Conservation (phyloP, 139 green algal genomes). For the Chlorella sp. region DNA sequence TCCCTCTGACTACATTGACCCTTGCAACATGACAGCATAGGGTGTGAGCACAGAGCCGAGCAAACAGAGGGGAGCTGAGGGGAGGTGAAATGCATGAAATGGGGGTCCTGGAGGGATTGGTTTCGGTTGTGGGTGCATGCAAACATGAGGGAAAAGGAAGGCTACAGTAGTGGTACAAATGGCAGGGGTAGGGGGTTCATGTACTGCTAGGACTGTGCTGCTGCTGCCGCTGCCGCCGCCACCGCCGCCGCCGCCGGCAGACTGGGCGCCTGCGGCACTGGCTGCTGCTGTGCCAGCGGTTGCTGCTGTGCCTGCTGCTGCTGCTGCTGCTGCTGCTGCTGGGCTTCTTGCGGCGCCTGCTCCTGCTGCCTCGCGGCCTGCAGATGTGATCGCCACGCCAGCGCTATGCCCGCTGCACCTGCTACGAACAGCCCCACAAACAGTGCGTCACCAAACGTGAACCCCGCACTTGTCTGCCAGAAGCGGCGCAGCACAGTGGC, state of each 20-base stretch:
- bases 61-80: background rate
- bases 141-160: background rate
- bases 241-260: background rate
- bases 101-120: background rate
- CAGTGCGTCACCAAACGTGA: background rate
- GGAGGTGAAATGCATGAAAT: background rate
- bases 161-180: background rate
- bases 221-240: background rate
- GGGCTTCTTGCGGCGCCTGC: background rate
- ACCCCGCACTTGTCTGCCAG: constrained; percentile 49
- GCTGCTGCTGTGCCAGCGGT: background rate
- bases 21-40: too few species aligned
- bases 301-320: background rate
- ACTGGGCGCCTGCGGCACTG: background rate
- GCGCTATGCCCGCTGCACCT: background rate
- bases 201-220: background rate
- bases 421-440: background rate
- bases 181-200: background rate
- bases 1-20: too few species aligned
- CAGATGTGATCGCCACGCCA: background rate
- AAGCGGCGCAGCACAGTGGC: constrained; percentile 46
- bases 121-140: background rate
- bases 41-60: too few species aligned
- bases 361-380: background rate
- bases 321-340: background rate